A percentile compares a stretch with the other conserved stretches of the same genome.
phyloP scores from a whole-genome alignment of 1,284 basidiomycete genomes.

The Papiliotrema nemorosa region DNA sequence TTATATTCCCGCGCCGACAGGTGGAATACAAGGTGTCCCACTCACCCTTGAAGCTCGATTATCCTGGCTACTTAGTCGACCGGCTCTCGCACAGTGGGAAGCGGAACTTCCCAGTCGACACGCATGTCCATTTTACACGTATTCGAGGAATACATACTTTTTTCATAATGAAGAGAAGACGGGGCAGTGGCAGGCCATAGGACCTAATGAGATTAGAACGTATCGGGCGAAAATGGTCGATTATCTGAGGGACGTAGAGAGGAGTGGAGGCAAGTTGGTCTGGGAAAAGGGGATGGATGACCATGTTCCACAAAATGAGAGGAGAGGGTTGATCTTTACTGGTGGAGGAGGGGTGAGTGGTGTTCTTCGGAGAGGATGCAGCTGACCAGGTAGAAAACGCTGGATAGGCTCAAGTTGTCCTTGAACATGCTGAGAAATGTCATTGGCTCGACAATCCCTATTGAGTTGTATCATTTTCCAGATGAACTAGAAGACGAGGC shows the following conservation, averaged over 20 bases:
- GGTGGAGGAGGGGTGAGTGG: conserved; percentile 48
- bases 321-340: conserved; percentile 49
- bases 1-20: conserved; percentile 27
- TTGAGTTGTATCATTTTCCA: conserved; percentile 52
- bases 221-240: conserved; percentile 46
- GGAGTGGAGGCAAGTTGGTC: conserved; percentile 40
- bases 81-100: conserved; percentile 44
- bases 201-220: conserved; percentile 34
- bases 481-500: conserved; percentile 45
- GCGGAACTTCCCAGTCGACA: conserved; percentile 38
- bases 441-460: conserved; percentile 46
- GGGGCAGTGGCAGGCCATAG: conserved; percentile 42
- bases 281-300: conserved; percentile 39
- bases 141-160: conserved; percentile 40
- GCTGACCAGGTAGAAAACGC: conserved; percentile 35
- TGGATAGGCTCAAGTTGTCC: conserved; percentile 41
- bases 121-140: conserved; percentile 43
- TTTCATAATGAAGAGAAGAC: conserved; percentile 47
- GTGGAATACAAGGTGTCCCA: conserved; percentile 33
- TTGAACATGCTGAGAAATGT: conserved; percentile 48
- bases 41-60: conserved; percentile 38
- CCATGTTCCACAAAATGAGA: conserved; percentile 22
- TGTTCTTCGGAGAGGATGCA: background rate
- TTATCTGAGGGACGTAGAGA: conserved; percentile 41
- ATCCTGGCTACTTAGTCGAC: conserved; percentile 29